These are phyloP conservation scores for Apodospora peruviana DNA, from an alignment of 495 filamentous ascomycete species.

Conservation along the genomic window DNA sequence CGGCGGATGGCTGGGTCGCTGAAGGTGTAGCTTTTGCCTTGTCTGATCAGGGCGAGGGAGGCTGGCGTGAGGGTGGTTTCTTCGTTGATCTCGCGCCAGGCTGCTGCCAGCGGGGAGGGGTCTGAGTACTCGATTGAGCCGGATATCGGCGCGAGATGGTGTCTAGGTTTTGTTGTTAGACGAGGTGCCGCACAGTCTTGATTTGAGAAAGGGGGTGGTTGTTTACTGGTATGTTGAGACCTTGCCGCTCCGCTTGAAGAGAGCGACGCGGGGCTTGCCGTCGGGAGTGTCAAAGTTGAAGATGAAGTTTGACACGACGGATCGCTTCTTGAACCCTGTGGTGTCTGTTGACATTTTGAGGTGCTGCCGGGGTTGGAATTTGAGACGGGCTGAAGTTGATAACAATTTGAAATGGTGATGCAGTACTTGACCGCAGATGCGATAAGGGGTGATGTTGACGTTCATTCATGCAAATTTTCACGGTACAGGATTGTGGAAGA, in stretches of 20 bases:
- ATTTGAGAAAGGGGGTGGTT: not conserved
- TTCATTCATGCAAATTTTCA: no score
- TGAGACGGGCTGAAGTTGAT: no score
- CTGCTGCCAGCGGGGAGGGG: slow-evolving; percentile 43
- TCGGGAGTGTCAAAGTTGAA: slow-evolving; percentile 34
- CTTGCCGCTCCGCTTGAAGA: slow-evolving; percentile 53
- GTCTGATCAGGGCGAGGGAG: slow-evolving; percentile 46
- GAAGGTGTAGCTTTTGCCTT: slow-evolving; percentile 56
- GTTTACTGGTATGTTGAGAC: slow-evolving; percentile 51
- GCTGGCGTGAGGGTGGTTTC: slow-evolving; percentile 50
- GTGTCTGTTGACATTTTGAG: not conserved
- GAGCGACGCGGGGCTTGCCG: slow-evolving; percentile 40
- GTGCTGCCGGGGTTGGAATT: no score
- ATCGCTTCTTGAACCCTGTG: slow-evolving; percentile 4
- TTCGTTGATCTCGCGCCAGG: slow-evolving; percentile 58
- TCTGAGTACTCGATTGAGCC: slow-evolving; percentile 53
- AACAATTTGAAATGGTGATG: no score
- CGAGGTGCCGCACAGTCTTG: not conserved
- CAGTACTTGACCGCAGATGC: no score
- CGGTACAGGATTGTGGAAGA: no score
- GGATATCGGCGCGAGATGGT: slow-evolving; percentile 54
- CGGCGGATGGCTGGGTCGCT: slow-evolving; percentile 44
- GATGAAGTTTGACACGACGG: slow-evolving; percentile 53
- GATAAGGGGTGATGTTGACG: no score
- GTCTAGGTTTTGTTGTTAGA: slow-evolving; percentile 22